Conservation (phyloP, 208 protist species). For the Plasmodiophora brassicae region DNA sequence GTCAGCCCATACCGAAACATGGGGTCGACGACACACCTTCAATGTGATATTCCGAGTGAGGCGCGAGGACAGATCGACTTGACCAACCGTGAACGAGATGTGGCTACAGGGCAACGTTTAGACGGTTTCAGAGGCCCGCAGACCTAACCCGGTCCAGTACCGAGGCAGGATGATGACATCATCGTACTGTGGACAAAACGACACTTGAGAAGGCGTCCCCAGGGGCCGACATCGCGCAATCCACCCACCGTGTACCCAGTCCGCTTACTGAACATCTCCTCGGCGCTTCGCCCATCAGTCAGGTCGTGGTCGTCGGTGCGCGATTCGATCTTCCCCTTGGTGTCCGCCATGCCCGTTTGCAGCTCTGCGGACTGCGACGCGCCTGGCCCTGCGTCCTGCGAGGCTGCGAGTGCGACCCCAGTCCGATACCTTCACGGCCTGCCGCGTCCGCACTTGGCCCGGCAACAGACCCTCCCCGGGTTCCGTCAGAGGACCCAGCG, state of each 20-base stretch:
- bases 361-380: no score
- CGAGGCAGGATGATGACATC: conserved; percentile 3
- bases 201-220: no score
- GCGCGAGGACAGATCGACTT: background rate
- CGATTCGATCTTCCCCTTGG: no score
- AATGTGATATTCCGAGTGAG: background rate
- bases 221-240: no score
- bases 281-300: background rate
- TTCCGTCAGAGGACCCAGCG: no score
- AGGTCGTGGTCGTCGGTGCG: conserved; percentile 14
- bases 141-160: background rate
- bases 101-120: background rate
- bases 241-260: conserved; percentile 44
- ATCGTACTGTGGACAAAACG: no score
- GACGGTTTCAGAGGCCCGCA: background rate
- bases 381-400: no score
- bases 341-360: no score
- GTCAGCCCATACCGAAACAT: background rate
- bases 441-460: no score
- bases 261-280: conserved; percentile 36
- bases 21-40: background rate
- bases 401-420: no score
- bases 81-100: background rate
- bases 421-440: no score
- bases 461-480: no score